Conservation (phyloP, 148 eudicot species). For the Spergularia marina region DNA sequence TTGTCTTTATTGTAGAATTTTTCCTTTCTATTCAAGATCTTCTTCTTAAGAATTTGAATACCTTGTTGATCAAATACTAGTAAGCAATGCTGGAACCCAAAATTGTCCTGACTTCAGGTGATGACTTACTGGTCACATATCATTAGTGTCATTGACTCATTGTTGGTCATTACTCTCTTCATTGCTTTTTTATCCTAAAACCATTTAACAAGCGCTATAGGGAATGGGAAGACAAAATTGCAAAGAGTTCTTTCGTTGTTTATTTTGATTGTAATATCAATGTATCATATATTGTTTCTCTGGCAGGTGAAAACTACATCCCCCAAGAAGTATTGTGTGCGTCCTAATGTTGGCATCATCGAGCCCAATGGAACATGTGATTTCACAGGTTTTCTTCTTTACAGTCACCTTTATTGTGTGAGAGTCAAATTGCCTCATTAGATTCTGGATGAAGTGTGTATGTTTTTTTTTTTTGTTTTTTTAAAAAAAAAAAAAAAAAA, state of each 20-base stretch:
- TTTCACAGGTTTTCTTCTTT: conserved; percentile 42
- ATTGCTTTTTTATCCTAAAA: background rate
- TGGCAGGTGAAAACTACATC: conserved; percentile 74
- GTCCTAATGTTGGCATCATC: conserved; percentile 55
- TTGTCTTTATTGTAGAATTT: background rate
- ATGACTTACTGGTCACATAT: background rate
- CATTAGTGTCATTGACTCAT: background rate
- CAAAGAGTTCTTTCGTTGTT: background rate
- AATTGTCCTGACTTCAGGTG: background rate
- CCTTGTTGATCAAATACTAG: background rate
- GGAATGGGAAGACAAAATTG: background rate
- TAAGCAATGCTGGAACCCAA: background rate
- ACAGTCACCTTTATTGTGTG: background rate
- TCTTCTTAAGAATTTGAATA: background rate
- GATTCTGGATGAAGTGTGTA: background rate
- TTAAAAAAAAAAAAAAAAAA: too few species aligned
- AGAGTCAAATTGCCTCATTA: background rate
- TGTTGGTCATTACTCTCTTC: background rate
- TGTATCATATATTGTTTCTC: background rate
- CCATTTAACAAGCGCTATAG: background rate
- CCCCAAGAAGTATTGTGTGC: conserved; percentile 68
- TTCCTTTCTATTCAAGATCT: background rate
- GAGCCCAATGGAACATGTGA: conserved; percentile 50
- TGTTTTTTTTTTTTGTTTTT: too few species aligned
- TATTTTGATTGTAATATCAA: background rate